phyloP scores from a whole-genome alignment of 257 asterid species.

The Mentha longifolia region DNA sequence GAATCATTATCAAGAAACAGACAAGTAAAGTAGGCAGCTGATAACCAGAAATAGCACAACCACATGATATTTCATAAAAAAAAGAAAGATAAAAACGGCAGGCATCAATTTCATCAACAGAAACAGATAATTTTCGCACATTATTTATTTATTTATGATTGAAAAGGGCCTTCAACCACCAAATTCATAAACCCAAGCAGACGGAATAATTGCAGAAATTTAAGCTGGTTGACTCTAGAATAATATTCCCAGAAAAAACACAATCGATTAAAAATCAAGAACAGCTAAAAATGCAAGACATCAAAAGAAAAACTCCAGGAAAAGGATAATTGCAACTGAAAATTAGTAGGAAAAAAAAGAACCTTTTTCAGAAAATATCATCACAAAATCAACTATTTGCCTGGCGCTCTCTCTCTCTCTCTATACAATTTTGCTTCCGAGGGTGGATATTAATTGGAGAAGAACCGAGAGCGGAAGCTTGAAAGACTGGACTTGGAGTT shows the following conservation, averaged over 20 bases:
- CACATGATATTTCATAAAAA: neutral
- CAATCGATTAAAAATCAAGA: neutral
- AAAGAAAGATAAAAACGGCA: neutral
- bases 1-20: neutral
- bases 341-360: neutral
- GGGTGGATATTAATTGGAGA: conserved; percentile 11
- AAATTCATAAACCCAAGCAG: conserved; percentile 12
- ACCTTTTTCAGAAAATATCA: conserved; percentile 24
- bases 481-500: no score
- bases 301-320: neutral
- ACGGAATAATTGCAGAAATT: neutral
- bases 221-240: neutral
- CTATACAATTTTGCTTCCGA: neutral
- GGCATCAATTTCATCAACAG: conserved; percentile 10
- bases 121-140: neutral
- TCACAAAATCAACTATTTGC: conserved; percentile 7
- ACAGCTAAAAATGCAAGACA: neutral
- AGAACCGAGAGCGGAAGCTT: conserved; percentile 11
- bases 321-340: neutral
- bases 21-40: no score
- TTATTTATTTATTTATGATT: neutral
- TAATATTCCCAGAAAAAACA: conserved; percentile 10
- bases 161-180: conserved; percentile 11
- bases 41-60: conserved; percentile 18
- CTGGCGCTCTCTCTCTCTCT: no score